Evolutionary conservation across 495 filamentous ascomycete genomes (phyloP), one percentile per base, ranked within the genome.

Genomic region (Penicillium cosmopolitanum): DNA sequence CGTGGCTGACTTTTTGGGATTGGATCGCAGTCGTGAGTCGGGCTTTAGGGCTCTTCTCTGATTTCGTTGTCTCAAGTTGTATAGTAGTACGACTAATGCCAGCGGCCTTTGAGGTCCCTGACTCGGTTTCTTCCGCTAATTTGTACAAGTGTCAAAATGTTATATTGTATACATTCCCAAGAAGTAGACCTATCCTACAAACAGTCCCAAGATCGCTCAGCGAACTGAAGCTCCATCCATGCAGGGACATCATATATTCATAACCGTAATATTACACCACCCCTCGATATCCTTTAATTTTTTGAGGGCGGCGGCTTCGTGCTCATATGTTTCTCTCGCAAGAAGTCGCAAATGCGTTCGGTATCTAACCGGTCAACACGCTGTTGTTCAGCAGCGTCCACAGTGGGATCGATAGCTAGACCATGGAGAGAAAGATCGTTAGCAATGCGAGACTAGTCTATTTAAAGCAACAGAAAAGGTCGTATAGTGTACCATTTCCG

Each of bases 1-100:
- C 57, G 80, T 91, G n/a, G 76, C 72, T 33, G 77, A 84, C 56
- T 85, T 87, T 65, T 67, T 92, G 50, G 85, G 80, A 2, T 58
- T 91, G 55, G 78, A 85, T 40, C 68, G 68, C 5, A 62, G 58
- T 5, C 44, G 55, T 12, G 73, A 77, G 18, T 50, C 52, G 25
- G 73, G 73, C 0, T 74, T 78, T 50, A 64, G 50, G 35, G 68
- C 75, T 1, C 18, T 67, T 50, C 50, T 71, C 42, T 79, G 58
- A 48, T 23, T 28, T 57, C 4, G 28, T 2, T 31, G 28, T 31
- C 5, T 9, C 28, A 31, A 31, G 28, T 31, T 31, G 28, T 31
- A 31, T 31, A 31, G 5, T 31, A 31, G 28, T 31, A 31, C 8
- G 4, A 31, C 5, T 21, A 21, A 21, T 21, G 19, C 19, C 28